Conservation (phyloP, 1,284 basidiomycete genomes). For the Phellopilus nigrolimitatus region DNA sequence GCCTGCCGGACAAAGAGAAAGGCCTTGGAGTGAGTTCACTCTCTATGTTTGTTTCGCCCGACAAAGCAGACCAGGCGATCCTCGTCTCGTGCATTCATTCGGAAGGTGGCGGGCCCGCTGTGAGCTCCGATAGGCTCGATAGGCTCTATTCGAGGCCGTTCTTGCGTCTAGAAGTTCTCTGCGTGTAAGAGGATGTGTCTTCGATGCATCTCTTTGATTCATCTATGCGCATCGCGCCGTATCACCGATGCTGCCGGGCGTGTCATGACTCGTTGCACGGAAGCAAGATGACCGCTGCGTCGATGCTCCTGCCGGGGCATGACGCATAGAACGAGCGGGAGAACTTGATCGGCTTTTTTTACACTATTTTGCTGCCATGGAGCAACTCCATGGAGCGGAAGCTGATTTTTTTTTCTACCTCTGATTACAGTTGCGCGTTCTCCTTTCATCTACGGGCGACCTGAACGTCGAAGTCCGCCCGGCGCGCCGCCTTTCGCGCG, state of each 20-base stretch:
- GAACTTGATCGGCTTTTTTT: background rate
- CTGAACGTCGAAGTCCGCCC: conserved; percentile 41
- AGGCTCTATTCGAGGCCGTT: too few species aligned
- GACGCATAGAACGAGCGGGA: too few species aligned
- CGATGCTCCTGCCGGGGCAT: too few species aligned
- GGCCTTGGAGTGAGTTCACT: conserved; percentile 12
- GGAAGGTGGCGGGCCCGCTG: background rate
- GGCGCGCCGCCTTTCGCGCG: conserved; percentile 33
- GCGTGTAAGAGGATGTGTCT: too few species aligned
- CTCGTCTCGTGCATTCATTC: background rate
- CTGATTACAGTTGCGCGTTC: conserved; percentile 51
- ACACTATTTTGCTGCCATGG: background rate
- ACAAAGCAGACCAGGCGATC: background rate
- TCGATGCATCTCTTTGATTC: too few species aligned
- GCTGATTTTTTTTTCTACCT: background rate
- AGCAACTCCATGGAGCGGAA: background rate
- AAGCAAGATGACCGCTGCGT: too few species aligned
- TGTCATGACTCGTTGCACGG: too few species aligned
- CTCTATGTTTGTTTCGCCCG: background rate
- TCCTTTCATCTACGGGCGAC: conserved; percentile 41
- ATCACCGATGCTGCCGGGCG: too few species aligned
- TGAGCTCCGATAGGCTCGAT: too few species aligned
- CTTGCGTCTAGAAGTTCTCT: too few species aligned
- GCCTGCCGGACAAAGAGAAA: conserved; percentile 13
- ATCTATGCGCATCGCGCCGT: too few species aligned